These are phyloP conservation scores for Phlebiopsis gigantea DNA, from an alignment of 768 basidiomycete genomes.

Conservation along the genomic window DNA sequence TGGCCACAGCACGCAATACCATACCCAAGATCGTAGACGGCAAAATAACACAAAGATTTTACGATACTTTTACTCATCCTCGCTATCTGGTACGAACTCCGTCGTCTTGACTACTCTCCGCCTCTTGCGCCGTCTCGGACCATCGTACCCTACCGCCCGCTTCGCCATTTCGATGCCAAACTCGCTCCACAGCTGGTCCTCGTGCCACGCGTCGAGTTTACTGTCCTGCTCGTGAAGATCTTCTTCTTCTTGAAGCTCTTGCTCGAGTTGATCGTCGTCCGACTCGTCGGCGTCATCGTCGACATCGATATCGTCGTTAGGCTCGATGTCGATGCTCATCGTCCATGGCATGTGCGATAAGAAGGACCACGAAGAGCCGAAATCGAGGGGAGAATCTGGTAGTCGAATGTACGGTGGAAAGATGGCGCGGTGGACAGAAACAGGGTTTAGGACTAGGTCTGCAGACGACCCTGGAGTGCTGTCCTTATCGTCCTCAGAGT, in stretches of 20 bases:
- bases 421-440: conserved; percentile 26
- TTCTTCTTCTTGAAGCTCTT: conserved; percentile 40
- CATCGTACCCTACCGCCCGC: neutral
- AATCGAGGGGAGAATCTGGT: conserved; percentile 20
- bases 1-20: neutral
- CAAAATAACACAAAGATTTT: neutral
- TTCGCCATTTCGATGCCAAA: conserved; percentile 2
- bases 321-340: conserved; percentile 3
- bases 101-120: neutral
- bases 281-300: conserved; percentile 25
- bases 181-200: conserved; percentile 37
- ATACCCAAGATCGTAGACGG: neutral
- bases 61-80: neutral
- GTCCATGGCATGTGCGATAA: conserved; percentile 19
- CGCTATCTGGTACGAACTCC: neutral
- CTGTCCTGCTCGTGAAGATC: conserved; percentile 34
- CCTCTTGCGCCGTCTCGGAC: neutral
- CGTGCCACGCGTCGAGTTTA: conserved; percentile 28
- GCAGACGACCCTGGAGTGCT: conserved; percentile 8
- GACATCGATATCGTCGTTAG: conserved; percentile 19
- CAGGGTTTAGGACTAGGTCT: conserved; percentile 7
- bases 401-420: conserved; percentile 32
- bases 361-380: conserved; percentile 13
- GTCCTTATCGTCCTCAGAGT: conserved; percentile 17
- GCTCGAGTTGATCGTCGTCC: conserved; percentile 32